Evolutionary conservation across 2,329 filamentous ascomycete genomes (phyloP), one percentile per base, ranked within the genome.

Genomic region (Monilinia fructicola): DNA sequence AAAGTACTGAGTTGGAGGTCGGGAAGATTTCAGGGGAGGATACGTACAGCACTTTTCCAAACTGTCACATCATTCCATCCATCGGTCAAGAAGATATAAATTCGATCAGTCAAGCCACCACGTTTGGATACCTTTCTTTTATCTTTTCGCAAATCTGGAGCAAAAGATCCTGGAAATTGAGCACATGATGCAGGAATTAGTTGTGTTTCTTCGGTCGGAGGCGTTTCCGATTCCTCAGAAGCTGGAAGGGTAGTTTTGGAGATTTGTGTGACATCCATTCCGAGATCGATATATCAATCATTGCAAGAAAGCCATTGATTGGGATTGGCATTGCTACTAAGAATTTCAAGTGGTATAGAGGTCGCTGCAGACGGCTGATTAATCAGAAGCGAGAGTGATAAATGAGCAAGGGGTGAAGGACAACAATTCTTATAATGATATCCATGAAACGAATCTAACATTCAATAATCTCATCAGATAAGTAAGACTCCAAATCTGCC

Each of bases 161-260:
- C 69, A 42, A 72, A 72, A 1, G 70, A 71, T 26, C 68, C 71
- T 2, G 69, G 70, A 38, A 71, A 73, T 18, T 70, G 66, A 16
- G 71, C 66, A 23, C 66, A 64, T 23, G 68, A 31, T 31, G 53
- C n/a, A 48, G 68, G 59, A n/a, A 59, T 48, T 21, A 62, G 14
- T 62, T 52, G 63, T 9, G 35, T 40, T 21, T 52, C 44, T 38
- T 28, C 55, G 10, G 11, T 42, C 18, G 28, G 18, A 52, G 31
- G 23, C 10, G 11, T 52, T 28, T 52, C 42, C 35, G 46, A 21
- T 11, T 44, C n/a, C 18, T 52, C 31, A 12, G 54, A 28, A 18
- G 44, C 11, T 38, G 63, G 54, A 23, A 53, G 18, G 18, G 54
- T 21, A 12, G 4, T 16, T 38, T 60, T 21, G 14, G 16, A n/a